A percentile compares a stretch with the other conserved stretches of the same genome.
phyloP scores from a whole-genome alignment of 371 early-diverging fungal genomes.

The Actinomortierella ambigua region DNA sequence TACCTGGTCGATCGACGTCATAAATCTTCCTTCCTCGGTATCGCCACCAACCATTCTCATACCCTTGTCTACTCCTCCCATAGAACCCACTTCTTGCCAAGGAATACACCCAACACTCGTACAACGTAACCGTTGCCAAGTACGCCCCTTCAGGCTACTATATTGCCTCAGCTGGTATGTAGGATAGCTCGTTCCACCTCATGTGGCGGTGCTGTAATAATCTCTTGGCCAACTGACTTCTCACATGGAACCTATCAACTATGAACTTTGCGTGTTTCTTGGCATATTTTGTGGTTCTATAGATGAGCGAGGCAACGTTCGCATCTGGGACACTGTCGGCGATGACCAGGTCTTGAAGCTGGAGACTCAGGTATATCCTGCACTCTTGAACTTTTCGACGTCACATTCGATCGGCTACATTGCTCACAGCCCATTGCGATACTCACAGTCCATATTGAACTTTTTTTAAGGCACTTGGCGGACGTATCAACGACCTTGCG shows the following conservation, averaged over 20 bases:
- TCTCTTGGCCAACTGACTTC: not conserved
- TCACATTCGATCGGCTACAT: not conserved
- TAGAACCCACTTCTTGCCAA: conserved; percentile 83
- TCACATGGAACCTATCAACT: no score
- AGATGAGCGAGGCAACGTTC: conserved; percentile 89
- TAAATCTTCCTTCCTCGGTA: no score
- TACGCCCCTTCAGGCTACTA: conserved; percentile 94
- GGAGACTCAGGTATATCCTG: conserved; percentile 60
- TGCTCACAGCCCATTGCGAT: not conserved
- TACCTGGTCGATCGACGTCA: not conserved
- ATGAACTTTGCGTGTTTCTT: not conserved
- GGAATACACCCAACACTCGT: conserved; percentile 86
- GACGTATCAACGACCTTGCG: conserved; percentile 85
- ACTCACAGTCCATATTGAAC: not conserved
- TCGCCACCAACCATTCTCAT: no score
- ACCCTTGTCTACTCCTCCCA: not conserved
- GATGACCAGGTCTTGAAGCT: conserved; percentile 87
- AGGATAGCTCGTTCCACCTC: no score
- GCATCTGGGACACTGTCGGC: conserved; percentile 92
- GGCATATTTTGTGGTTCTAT: not conserved
- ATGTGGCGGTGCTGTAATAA: no score
- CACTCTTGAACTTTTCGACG: no score
- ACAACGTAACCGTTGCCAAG: conserved; percentile 82
- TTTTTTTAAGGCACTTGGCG: conserved; percentile 57
- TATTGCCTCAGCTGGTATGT: conserved; percentile 90